A percentile compares a stretch with the other conserved stretches of the same genome.
Evolutionary conservation across 805 yeast species (phyloP).

Genomic region (Metschnikowia lochheadii): DNA sequence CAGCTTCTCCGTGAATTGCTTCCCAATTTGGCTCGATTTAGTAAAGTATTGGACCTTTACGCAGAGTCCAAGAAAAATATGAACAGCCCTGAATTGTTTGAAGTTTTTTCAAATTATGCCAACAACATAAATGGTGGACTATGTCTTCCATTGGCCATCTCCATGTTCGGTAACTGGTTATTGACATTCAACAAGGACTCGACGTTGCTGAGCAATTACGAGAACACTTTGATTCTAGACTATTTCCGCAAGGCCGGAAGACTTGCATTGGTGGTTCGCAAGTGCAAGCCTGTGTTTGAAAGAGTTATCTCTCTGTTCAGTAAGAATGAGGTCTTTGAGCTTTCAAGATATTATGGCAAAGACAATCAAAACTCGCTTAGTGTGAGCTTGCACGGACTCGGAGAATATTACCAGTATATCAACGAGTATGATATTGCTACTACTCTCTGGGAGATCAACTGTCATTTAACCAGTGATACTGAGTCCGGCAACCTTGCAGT

Average conservation of each 20-base stretch:
- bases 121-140: conserved; percentile 12
- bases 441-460: conserved; percentile 21
- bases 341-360: conserved; percentile 14
- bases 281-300: conserved; percentile 12
- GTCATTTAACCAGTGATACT: conserved; percentile 19
- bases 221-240: conserved; percentile 19
- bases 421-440: conserved; percentile 18
- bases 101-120: conserved; percentile 16
- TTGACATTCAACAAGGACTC: conserved; percentile 18
- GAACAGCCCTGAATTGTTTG: conserved; percentile 17
- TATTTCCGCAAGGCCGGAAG: conserved; percentile 22
- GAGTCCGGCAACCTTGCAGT: conserved; percentile 23
- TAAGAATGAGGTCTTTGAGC: conserved; percentile 2
- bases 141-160: conserved; percentile 21
- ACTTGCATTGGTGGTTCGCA: conserved; percentile 16
- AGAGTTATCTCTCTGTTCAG: neutral
- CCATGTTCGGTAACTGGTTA: conserved; percentile 26
- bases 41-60: conserved; percentile 17
- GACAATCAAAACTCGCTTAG: conserved; percentile 19
- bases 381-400: conserved; percentile 18
- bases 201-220: conserved; percentile 16
- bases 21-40: conserved; percentile 10
- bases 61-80: conserved; percentile 14
- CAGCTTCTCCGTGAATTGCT: conserved; percentile 7
- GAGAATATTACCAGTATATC: conserved; percentile 19